Percentiles rank a stretch among this genome's conserved stretches.
These are phyloP conservation scores for Penicillium crustosum DNA, from an alignment of 2,329 filamentous ascomycete species.

Conservation along the genomic window DNA sequence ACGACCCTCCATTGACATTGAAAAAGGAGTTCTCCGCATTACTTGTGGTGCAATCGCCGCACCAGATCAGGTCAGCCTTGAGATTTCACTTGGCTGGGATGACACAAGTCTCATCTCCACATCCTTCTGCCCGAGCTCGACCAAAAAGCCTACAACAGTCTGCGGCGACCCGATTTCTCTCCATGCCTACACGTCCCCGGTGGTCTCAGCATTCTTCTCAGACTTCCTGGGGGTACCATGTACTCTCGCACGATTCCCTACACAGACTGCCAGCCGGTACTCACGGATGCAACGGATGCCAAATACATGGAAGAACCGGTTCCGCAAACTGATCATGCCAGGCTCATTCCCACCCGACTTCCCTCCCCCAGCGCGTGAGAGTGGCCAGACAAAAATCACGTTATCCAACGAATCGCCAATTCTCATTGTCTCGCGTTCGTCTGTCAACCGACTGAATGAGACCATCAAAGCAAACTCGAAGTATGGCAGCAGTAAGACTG, in stretches of 20 bases:
- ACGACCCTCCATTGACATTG: slow-evolving; percentile 70
- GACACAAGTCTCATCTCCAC: slow-evolving; percentile 60
- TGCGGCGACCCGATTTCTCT: slow-evolving; percentile 78
- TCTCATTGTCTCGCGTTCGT: slow-evolving; percentile 76
- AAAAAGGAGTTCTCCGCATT: slow-evolving; percentile 64
- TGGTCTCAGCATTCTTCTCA: slow-evolving; percentile 76
- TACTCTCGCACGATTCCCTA: slow-evolving; percentile 78
- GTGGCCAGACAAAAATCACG: slow-evolving; percentile 57
- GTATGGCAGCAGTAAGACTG: slow-evolving; percentile 57
- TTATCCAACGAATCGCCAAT: slow-evolving; percentile 95
- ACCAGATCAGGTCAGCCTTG: slow-evolving; percentile 30
- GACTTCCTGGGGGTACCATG: slow-evolving; percentile 74
- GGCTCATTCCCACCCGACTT: slow-evolving; percentile 53
- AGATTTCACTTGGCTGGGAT: slow-evolving; percentile 38
- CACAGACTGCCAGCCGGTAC: slow-evolving; percentile 65
- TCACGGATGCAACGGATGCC: slow-evolving; percentile 68
- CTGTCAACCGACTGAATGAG: slow-evolving; percentile 74
- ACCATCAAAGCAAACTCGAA: slow-evolving; percentile 60
- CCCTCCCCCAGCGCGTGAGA: slow-evolving; percentile 53
- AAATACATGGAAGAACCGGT: slow-evolving; percentile 23
- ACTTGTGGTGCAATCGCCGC: slow-evolving; percentile 39
- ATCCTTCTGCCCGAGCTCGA: slow-evolving; percentile 53
- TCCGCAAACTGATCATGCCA: slow-evolving; percentile 43
- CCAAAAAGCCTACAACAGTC: slow-evolving; percentile 62
- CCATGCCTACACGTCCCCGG: slow-evolving; percentile 65